Evolutionary conservation across 768 basidiomycete genomes (phyloP).

Genomic region (Chalciporus pseudorubinellus): DNA sequence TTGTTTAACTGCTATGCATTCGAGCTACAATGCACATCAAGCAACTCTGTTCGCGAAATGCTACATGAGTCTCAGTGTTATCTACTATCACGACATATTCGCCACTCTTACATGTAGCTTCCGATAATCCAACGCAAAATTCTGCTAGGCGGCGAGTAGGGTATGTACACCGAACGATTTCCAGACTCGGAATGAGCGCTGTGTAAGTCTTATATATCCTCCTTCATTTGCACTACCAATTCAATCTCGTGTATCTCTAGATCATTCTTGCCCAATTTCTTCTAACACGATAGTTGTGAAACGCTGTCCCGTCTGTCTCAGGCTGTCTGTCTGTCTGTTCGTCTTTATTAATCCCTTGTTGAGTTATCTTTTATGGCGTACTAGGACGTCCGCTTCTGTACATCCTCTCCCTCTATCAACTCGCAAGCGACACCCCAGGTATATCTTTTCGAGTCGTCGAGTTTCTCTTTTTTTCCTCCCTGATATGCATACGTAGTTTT

Average conservation of each 20-base stretch:
- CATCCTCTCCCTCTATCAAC: slow-evolving; percentile 3
- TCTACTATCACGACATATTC: too few relatives aligned
- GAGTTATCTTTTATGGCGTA: slow-evolving; percentile 12
- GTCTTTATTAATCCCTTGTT: slow-evolving; percentile 9
- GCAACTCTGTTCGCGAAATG: too few relatives aligned
- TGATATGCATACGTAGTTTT: neutral
- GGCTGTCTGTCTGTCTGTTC: slow-evolving; percentile 9
- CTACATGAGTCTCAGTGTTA: too few relatives aligned
- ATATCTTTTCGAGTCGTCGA: slow-evolving; percentile 19
- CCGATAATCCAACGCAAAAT: too few relatives aligned
- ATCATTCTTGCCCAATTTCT: slow-evolving; percentile 60
- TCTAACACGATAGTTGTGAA: slow-evolving; percentile 36
- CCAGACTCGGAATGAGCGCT: slow-evolving; percentile 78
- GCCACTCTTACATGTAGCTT: too few relatives aligned
- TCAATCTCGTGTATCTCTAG: slow-evolving; percentile 27
- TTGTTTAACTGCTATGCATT: too few relatives aligned
- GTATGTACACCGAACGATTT: too few relatives aligned
- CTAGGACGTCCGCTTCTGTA: slow-evolving; percentile 18
- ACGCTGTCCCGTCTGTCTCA: slow-evolving; percentile 7
- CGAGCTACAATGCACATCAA: too few relatives aligned
- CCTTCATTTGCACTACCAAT: neutral
- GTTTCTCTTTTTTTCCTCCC: neutral
- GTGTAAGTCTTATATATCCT: slow-evolving; percentile 51
- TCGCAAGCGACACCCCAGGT: slow-evolving; percentile 13
- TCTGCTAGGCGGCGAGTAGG: too few relatives aligned